These are phyloP conservation scores for Cercospora nicotianae DNA, from an alignment of 2,329 filamentous ascomycete genomes.

Conservation along the genomic window DNA sequence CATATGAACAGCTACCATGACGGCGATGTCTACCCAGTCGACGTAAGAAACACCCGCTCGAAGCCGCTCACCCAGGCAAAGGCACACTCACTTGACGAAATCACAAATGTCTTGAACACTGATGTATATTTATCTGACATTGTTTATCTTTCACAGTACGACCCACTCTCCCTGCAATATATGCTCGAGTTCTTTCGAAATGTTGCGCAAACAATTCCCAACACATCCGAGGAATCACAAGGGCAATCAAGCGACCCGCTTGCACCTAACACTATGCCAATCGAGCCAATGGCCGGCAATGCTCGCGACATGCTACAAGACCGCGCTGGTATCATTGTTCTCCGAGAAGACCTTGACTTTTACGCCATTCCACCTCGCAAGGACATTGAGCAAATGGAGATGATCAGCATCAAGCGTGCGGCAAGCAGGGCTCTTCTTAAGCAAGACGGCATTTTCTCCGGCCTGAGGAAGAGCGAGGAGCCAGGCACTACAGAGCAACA, in stretches of 20 bases:
- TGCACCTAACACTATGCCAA: conserved; percentile 65
- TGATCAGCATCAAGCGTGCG: conserved; percentile 94
- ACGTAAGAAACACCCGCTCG: conserved; percentile 63
- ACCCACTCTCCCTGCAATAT: conserved; percentile 92
- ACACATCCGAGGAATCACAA: conserved; percentile 58
- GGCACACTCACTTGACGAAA: conserved; percentile 39
- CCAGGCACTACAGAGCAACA: conserved; percentile 96
- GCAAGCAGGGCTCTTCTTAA: conserved; percentile 81
- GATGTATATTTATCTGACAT: conserved; percentile 58
- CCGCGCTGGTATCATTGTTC: conserved; percentile 91
- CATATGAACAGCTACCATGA: conserved; percentile 93
- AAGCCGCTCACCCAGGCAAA: conserved; percentile 36
- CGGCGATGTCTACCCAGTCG: conserved; percentile 91
- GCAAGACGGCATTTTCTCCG: conserved; percentile 95
- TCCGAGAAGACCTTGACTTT: conserved; percentile 95
- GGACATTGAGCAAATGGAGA: conserved; percentile 82
- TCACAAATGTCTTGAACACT: conserved; percentile 45
- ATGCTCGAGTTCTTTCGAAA: conserved; percentile 98
- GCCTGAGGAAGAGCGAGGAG: conserved; percentile 91
- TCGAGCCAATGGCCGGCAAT: conserved; percentile 65
- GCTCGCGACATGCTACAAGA: conserved; percentile 78
- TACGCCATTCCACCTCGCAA: conserved; percentile 87
- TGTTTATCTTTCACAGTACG: conserved; percentile 70
- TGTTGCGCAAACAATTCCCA: conserved; percentile 94
- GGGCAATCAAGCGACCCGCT: conserved; percentile 39